A percentile compares a stretch with the other conserved stretches of the same genome.
These are phyloP conservation scores for Pholiota conissans DNA, from an alignment of 768 basidiomycete genomes.

Conservation along the genomic window DNA sequence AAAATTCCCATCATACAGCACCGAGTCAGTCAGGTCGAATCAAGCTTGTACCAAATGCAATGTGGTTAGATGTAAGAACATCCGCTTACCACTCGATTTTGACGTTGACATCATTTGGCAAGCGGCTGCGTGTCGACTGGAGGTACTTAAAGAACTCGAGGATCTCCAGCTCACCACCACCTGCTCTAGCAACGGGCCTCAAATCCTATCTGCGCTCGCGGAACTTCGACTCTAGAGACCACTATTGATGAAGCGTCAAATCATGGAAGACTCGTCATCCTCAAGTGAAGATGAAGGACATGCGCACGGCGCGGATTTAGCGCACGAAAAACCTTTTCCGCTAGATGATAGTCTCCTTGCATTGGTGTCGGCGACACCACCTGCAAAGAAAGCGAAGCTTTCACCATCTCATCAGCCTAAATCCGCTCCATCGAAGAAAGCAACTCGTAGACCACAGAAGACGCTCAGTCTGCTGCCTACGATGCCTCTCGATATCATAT, in stretches of 20 bases:
- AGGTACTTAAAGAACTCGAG: neutral
- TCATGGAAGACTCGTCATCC: no score
- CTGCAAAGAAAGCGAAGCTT: neutral
- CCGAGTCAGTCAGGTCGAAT: neutral
- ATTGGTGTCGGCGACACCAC: neutral
- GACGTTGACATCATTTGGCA: neutral
- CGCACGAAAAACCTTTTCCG: no score
- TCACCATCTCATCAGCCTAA: neutral
- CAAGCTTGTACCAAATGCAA: neutral
- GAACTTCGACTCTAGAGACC: no score
- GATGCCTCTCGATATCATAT: constrained; percentile 30
- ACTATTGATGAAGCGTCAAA: no score
- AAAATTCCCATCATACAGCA: no score
- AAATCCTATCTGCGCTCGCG: no score
- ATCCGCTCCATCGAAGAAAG: neutral
- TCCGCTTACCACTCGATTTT: constrained; percentile 22
- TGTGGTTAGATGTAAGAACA: neutral
- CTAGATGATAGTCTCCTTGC: no score
- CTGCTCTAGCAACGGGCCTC: neutral
- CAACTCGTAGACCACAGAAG: neutral
- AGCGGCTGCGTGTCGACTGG: neutral
- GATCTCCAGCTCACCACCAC: neutral
- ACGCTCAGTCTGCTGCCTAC: constrained; percentile 16
- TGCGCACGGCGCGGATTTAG: no score
- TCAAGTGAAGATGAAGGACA: no score